Evolutionary conservation across 768 basidiomycete species (phyloP).

Genomic region (Calocera viscosa): DNA sequence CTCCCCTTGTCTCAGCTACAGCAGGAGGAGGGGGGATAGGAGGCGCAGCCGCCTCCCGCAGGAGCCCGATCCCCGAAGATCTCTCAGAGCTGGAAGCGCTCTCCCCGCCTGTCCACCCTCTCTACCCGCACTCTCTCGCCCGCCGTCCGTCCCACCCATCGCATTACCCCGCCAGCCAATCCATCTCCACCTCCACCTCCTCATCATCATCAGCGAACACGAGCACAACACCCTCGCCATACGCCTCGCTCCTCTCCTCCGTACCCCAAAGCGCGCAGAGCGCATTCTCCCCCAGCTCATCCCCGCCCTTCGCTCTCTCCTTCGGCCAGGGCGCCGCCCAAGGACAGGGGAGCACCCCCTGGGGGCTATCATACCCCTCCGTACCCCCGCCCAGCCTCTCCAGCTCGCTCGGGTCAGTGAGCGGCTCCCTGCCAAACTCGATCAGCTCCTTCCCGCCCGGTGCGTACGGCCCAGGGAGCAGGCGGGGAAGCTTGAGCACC

Average conservation of each 20-base stretch:
- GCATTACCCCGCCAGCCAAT: not conserved
- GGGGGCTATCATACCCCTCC: conserved; percentile 16
- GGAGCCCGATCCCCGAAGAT: not conserved
- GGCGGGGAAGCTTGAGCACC: not conserved
- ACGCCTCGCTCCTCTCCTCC: not conserved
- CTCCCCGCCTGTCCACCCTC: not conserved
- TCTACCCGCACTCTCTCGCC: not conserved
- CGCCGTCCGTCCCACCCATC: not conserved
- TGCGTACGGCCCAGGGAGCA: not conserved
- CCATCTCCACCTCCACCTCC: not conserved
- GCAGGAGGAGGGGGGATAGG: not conserved
- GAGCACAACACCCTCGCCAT: conserved; percentile 10
- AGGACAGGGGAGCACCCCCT: not conserved
- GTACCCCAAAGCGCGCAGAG: not conserved
- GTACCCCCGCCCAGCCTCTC: not conserved
- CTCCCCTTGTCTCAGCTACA: not conserved
- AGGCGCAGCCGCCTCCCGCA: not conserved
- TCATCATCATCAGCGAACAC: conserved; percentile 10
- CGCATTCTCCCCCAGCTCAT: not conserved
- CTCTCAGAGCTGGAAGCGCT: too few relatives aligned
- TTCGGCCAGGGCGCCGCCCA: not conserved
- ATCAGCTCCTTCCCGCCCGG: not conserved
- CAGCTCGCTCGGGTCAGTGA: not conserved
- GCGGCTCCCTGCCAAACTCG: not conserved
- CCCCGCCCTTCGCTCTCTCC: not conserved